Conservation (phyloP, 1,139 yeast species). For the Saccharomyces hybrid region DNA sequence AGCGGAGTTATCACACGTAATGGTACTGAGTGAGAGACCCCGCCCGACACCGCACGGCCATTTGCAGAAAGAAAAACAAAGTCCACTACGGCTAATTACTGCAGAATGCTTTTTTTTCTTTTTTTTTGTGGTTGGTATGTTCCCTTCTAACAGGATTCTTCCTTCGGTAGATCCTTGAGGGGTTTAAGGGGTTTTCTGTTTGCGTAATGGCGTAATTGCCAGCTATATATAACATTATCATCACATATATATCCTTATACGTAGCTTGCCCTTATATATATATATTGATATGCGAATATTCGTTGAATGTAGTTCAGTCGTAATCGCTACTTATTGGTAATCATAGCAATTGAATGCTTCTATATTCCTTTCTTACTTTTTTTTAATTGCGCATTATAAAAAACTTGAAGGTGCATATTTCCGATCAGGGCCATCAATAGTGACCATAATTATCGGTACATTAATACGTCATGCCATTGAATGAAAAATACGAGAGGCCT, state of each 20-base stretch:
- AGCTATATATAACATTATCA: background rate
- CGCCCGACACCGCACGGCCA: background rate
- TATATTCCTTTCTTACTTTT: background rate
- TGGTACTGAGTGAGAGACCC: background rate
- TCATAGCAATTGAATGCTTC: background rate
- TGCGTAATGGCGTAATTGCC: background rate
- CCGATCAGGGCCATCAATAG: background rate
- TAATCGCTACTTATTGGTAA: background rate
- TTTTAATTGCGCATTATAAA: background rate
- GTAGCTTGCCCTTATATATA: background rate
- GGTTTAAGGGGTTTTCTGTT: background rate
- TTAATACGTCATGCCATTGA: background rate
- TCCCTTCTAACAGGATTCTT: background rate
- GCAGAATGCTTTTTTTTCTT: background rate
- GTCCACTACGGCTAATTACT: background rate
- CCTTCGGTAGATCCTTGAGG: background rate
- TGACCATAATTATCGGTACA: background rate
- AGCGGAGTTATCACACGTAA: background rate
- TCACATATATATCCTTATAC: background rate
- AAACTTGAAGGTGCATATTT: background rate
- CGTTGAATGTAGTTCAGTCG: background rate
- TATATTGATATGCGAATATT: no score
- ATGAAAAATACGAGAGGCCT: constrained; percentile 12
- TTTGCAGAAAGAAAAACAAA: background rate
- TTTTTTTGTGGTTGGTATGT: background rate